These are phyloP conservation scores for Pisolithus tinctorius DNA, from an alignment of 768 basidiomycete species.

Conservation along the genomic window DNA sequence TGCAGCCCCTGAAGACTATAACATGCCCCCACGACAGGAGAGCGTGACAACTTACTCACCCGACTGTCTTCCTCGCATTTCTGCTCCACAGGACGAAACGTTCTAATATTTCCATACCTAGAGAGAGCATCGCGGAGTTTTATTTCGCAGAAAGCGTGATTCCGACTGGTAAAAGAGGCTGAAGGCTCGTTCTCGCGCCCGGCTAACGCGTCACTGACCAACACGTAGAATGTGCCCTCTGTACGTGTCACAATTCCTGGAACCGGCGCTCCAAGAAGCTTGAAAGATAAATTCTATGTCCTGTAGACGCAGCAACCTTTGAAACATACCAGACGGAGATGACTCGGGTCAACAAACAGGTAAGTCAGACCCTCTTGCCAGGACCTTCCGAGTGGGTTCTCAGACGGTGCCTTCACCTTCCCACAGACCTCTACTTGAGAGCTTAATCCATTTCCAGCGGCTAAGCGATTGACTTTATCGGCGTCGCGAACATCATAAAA, in stretches of 20 bases:
- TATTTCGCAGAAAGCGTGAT: constrained; percentile 18
- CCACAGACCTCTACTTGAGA: neutral
- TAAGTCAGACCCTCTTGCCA: constrained; percentile 31
- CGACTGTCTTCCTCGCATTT: constrained; percentile 18
- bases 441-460: constrained; percentile 22
- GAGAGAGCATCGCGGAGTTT: constrained; percentile 23
- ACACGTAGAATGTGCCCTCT: constrained; percentile 47
- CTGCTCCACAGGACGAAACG: constrained; percentile 21
- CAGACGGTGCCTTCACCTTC: constrained; percentile 2
- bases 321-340: constrained; percentile 37
- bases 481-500: constrained; percentile 59
- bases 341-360: constrained; percentile 39
- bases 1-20: neutral
- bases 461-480: constrained; percentile 36
- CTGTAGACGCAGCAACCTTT: neutral
- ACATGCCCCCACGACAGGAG: too few species aligned
- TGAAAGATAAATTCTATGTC: constrained; percentile 21
- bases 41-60: constrained; percentile 13
- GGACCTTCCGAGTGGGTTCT: neutral
- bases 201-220: constrained; percentile 26
- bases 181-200: constrained; percentile 18
- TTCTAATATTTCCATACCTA: constrained; percentile 28
- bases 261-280: constrained; percentile 41
- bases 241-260: constrained; percentile 45
- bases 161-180: constrained; percentile 8